Percentiles rank a stretch among this genome's conserved stretches.
These are phyloP conservation scores for Stagonosporopsis vannaccii DNA, from an alignment of 2,329 filamentous ascomycete species.

Conservation along the genomic window DNA sequence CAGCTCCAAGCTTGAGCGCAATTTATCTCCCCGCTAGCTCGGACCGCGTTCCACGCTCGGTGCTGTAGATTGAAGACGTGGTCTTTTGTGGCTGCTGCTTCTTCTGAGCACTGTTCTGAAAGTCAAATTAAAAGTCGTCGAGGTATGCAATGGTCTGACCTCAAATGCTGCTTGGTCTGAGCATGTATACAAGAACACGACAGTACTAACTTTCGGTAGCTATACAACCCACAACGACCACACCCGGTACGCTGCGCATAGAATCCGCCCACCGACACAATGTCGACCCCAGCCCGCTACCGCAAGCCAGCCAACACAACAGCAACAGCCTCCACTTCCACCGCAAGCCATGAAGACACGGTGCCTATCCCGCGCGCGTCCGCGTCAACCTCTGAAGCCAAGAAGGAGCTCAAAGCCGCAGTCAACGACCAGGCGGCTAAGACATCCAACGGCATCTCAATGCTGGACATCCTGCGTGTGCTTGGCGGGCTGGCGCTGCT, in stretches of 20 bases:
- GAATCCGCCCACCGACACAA: constrained; percentile 8
- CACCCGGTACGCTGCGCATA: not conserved
- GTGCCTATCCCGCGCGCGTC: constrained; percentile 8
- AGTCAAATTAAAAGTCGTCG: not conserved
- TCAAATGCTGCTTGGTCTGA: not conserved
- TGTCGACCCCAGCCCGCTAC: constrained; percentile 35
- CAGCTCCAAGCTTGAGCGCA: constrained; percentile 15
- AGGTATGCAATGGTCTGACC: not conserved
- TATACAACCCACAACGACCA: not conserved
- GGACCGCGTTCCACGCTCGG: constrained; percentile 16
- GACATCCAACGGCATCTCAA: constrained; percentile 34
- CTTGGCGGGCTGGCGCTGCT: constrained; percentile 71
- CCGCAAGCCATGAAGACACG: constrained; percentile 6
- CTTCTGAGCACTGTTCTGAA: not conserved
- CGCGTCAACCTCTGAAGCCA: constrained; percentile 28
- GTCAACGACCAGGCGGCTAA: constrained; percentile 32
- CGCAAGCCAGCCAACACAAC: constrained; percentile 26
- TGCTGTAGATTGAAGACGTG: constrained; percentile 11
- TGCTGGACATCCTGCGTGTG: constrained; percentile 73
- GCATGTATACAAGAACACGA: not conserved
- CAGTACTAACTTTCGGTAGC: not conserved
- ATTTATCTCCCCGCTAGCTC: constrained; percentile 23
- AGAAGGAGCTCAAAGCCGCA: constrained; percentile 36
- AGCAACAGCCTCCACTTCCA: constrained; percentile 5
- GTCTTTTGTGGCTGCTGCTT: not conserved